These are phyloP conservation scores for Rehmannia glutinosa DNA, from an alignment of 257 asterid genomes.

Conservation along the genomic window DNA sequence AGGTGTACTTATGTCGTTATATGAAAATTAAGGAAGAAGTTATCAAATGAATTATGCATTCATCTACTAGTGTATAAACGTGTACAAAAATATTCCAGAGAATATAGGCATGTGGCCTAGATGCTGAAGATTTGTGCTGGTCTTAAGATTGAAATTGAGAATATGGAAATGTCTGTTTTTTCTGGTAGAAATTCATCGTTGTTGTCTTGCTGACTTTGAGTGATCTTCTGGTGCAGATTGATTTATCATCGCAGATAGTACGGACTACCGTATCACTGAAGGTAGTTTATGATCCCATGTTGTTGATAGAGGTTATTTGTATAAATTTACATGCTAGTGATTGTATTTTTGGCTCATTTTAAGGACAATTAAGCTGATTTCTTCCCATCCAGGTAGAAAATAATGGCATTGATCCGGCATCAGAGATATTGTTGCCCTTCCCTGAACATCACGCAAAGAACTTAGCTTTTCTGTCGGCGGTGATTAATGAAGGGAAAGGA, in stretches of 20 bases:
- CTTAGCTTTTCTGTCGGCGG: slow-evolving; percentile 55
- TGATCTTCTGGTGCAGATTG: slow-evolving; percentile 60
- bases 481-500: slow-evolving; percentile 61
- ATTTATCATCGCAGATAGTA: slow-evolving; percentile 76
- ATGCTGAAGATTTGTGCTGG: slow-evolving; percentile 2
- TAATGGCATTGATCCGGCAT: slow-evolving; percentile 48
- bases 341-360: background rate
- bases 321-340: background rate
- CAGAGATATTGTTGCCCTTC: slow-evolving; percentile 65
- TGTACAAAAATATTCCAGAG: background rate
- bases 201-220: slow-evolving; percentile 20
- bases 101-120: background rate
- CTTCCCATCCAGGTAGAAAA: slow-evolving; percentile 56
- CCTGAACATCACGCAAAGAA: slow-evolving; percentile 60
- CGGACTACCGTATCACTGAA: slow-evolving; percentile 52
- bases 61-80: background rate
- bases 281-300: slow-evolving; percentile 34
- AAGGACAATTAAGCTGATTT: slow-evolving; percentile 2
- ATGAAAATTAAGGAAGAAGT: background rate
- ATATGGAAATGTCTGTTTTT: background rate
- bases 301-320: background rate
- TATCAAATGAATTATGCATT: background rate
- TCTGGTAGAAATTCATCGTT: background rate
- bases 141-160: too few species aligned
- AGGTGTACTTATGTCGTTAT: background rate